Conservation (phyloP, 768 basidiomycete species). For the Naganishia randhawae region DNA sequence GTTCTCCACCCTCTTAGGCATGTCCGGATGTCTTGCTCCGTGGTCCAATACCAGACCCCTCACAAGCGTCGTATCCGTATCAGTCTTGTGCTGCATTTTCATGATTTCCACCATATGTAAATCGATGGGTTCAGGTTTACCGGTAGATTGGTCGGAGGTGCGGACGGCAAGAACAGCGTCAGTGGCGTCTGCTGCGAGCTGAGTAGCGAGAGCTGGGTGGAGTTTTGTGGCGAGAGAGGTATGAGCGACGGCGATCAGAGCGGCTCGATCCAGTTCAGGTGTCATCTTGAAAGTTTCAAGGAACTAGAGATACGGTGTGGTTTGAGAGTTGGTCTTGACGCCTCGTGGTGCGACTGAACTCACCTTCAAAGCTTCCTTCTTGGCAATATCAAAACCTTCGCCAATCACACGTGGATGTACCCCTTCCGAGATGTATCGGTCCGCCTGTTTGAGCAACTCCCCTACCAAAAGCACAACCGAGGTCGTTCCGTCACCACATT, state of each 20-base stretch:
- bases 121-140: conserved; percentile 81
- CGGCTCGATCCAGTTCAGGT: conserved; percentile 73
- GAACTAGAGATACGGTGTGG: conserved; percentile 59
- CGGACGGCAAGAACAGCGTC: conserved; percentile 90
- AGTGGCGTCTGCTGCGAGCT: conserved; percentile 86
- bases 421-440: conserved; percentile 95
- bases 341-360: conserved; percentile 48
- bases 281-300: conserved; percentile 77
- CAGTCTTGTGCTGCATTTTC: conserved; percentile 99
- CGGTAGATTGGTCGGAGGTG: conserved; percentile 42
- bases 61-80: conserved; percentile 92
- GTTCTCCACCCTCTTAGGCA: conserved; percentile 97
- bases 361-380: conserved; percentile 86
- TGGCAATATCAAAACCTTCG: conserved; percentile 93
- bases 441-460: conserved; percentile 92
- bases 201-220: conserved; percentile 71
- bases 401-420: conserved; percentile 95
- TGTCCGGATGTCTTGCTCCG: conserved; percentile 94
- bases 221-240: conserved; percentile 96
- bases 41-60: conserved; percentile 96
- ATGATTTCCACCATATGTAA: conserved; percentile 99
- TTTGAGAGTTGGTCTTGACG: not conserved
- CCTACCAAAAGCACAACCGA: conserved; percentile 93
- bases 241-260: conserved; percentile 85
- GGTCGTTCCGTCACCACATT: conserved; percentile 97